Base-by-base conservation (phyloP, 164 flowering plant genomes). In the Magnolia officinalis region DNA sequence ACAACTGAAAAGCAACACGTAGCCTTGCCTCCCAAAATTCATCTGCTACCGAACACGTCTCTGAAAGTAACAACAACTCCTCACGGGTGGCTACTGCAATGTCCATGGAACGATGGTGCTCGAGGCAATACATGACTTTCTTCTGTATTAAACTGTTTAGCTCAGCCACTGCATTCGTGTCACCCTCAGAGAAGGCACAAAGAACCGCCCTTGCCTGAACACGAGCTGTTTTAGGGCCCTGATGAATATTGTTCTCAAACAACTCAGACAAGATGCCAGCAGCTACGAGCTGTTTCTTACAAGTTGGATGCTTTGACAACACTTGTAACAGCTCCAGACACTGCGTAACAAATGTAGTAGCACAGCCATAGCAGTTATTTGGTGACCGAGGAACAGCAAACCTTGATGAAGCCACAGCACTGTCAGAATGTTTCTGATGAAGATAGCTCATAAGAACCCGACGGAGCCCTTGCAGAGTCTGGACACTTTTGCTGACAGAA, bases 401-500 rank as follows among this genome's bases (percentile, higher is more conserved):
- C 76, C 91, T 87, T 64, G 98, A 90, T 55, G 94, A 76, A 63
- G 85, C 82, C 63, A 76, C 75, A 14, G 85, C 52, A 78, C 77
- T 81, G 77, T 87, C 91, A 72, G 90, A 85, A 75, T 90, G 89
- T 79, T 90, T 96, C 83, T 88, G 92, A 80, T 92, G 96, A 86
- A 94, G 84, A 82, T 94, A 96, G 78, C 71, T 90, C 98, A 93
- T 93, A 82, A 96, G 80, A 74, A 94, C 98, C 61, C 92, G 87
- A 26, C 99, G 95, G 69, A 96, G 94, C 72, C 99, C 99, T 84
- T 96, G 99, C 66, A 96, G 90, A 49, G 99, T 96, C 87, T 96
- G 99, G 61, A 96, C 98, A 85, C 99, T 96, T 89, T 93, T 96
- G 86, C 96, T 94, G 72, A 96, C 99, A 81, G 99, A 96, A 84